These are phyloP conservation scores for Entoloma clypeatum DNA, from an alignment of 1,284 basidiomycete species.

Conservation along the genomic window DNA sequence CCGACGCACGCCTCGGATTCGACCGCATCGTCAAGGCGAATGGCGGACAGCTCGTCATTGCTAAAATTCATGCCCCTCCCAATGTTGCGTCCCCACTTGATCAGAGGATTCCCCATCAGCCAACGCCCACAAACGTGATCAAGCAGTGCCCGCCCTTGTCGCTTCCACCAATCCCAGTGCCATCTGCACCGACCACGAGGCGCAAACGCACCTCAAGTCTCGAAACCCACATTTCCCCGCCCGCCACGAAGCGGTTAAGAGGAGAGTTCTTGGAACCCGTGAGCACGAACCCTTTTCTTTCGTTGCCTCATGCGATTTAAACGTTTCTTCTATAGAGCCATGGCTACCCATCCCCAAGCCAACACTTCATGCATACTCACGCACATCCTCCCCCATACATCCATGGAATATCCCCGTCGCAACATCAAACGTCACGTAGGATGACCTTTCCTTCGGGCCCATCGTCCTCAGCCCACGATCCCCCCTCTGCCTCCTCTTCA, in stretches of 20 bases:
- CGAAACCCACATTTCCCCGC: conserved; percentile 13
- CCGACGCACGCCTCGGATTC: conserved; percentile 51
- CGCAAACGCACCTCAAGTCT: conserved; percentile 16
- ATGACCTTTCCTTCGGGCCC: too few species aligned
- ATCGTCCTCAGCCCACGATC: too few species aligned
- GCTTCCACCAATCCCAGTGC: conserved; percentile 10
- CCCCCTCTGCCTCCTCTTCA: too few species aligned
- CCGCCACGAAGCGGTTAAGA: conserved; percentile 10
- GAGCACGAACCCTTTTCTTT: too few species aligned
- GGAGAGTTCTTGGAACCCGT: too few species aligned
- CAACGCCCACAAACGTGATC: conserved; percentile 2
- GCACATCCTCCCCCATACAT: conserved; percentile 1
- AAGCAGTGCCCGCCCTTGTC: conserved; percentile 6
- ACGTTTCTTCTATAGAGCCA: too few species aligned
- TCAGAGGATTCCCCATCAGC: background rate
- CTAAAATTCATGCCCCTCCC: conserved; percentile 25
- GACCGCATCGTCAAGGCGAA: conserved; percentile 42
- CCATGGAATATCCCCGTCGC: conserved; percentile 8
- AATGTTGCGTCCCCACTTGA: conserved; percentile 2
- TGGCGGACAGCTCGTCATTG: conserved; percentile 39
- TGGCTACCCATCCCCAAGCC: too few species aligned
- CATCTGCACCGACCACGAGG: conserved; percentile 6
- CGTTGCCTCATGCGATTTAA: too few species aligned
- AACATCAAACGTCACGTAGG: too few species aligned
- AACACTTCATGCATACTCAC: background rate